Conservation (phyloP, 106 monocot species). For the Hemerocallis citrina region DNA sequence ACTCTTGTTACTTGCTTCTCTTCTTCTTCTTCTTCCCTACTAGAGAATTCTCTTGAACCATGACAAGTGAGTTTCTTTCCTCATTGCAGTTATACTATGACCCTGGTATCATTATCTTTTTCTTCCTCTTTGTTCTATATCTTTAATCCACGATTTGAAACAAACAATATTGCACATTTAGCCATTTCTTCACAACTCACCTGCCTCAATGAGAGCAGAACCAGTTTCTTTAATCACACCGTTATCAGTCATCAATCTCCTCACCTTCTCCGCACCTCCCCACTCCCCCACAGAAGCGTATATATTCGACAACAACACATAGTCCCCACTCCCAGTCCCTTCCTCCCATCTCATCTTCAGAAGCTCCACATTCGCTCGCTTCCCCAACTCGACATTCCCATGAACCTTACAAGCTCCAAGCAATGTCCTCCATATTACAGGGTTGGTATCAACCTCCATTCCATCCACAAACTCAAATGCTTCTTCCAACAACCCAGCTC, state of each 20-base stretch:
- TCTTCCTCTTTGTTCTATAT: too few relatives aligned
- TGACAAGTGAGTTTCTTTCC: too few relatives aligned
- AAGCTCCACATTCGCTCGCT: constrained; percentile 35
- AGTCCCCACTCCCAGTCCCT: constrained; percentile 43
- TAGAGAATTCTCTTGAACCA: too few relatives aligned
- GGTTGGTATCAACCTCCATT: constrained; percentile 32
- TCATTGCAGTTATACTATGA: too few relatives aligned
- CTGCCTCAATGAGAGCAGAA: constrained; percentile 17
- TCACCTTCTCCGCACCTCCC: constrained; percentile 38
- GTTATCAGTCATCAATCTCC: constrained; percentile 50
- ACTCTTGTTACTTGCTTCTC: too few relatives aligned
- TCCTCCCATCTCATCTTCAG: constrained; percentile 18
- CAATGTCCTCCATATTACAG: constrained; percentile 50
- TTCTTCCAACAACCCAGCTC: constrained; percentile 41
- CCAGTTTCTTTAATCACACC: constrained; percentile 64
- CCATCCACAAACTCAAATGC: constrained; percentile 29
- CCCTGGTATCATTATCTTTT: too few relatives aligned
- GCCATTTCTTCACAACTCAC: not conserved
- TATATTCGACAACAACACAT: constrained; percentile 55
- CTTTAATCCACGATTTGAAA: too few relatives aligned
- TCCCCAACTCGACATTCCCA: constrained; percentile 43
- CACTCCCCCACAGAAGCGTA: constrained; percentile 54
- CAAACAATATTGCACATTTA: too few relatives aligned
- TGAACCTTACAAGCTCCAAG: constrained; percentile 50
- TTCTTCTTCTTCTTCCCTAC: too few relatives aligned